These are phyloP conservation scores for Kwoniella newhampshirensis DNA, from an alignment of 768 basidiomycete genomes.

Conservation along the genomic window DNA sequence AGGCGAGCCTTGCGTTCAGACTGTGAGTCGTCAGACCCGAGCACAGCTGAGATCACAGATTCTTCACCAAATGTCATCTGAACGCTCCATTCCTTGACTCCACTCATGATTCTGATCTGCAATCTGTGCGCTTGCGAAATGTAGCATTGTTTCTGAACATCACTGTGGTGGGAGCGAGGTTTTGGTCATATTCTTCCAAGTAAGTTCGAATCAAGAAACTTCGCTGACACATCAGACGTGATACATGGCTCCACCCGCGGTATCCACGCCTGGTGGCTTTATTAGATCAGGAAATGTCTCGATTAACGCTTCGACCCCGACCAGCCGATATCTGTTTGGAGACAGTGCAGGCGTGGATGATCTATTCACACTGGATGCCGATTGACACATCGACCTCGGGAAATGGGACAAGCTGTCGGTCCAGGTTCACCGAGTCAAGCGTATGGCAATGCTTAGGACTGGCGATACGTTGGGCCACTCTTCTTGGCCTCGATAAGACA, in stretches of 20 bases:
- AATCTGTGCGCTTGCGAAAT: conserved; percentile 2
- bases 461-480: conserved; percentile 21
- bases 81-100: conserved; percentile 23
- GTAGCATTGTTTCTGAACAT: conserved; percentile 16
- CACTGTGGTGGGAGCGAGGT: conserved; percentile 16
- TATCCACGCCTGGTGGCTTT: conserved; percentile 11
- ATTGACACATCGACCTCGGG: conserved; percentile 1
- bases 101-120: conserved; percentile 5
- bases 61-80: conserved; percentile 22
- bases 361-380: conserved; percentile 29
- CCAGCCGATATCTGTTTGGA: conserved; percentile 12
- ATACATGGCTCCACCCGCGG: conserved; percentile 21
- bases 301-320: conserved; percentile 18
- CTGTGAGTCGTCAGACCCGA: conserved; percentile 11
- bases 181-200: conserved; percentile 19
- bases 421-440: conserved; percentile 17
- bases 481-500: conserved; percentile 17
- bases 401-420: conserved; percentile 1
- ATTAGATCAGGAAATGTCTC: conserved; percentile 18
- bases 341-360: conserved; percentile 23
- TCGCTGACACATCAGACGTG: conserved; percentile 4
- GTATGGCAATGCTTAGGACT: conserved; percentile 24
- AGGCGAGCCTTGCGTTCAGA: conserved; percentile 12
- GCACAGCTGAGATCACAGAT: conserved; percentile 5
- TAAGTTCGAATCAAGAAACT: background rate